Base-by-base conservation (phyloP, 148 eudicot species). In the Fagopyrum homotropicum region DNA sequence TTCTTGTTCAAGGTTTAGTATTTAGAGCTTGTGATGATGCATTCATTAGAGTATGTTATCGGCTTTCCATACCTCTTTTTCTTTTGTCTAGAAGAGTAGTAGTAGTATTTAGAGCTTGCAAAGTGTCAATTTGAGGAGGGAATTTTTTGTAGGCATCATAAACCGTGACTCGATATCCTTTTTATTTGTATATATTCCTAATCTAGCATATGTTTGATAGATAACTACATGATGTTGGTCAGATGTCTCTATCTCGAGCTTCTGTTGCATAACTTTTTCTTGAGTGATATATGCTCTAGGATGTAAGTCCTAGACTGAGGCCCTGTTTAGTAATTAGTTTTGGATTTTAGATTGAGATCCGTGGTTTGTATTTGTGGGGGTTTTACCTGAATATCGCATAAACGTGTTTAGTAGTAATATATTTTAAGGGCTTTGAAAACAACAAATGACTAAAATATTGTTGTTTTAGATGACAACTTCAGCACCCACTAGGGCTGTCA, bases 1-100 rank as follows among this genome's bases (percentile, higher is more conserved):
- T 90, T 83, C 75, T 78, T 94, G 60, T 94, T 94, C 73, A 77
- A 86, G 78, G 91, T 35, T 1, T 35, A 35, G 40, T 1, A 35
- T 35, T 35, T 35, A 35, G 87, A 30, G 64, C 71, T 10, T 66
- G 46, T 63, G 30, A 63, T 57, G 2, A 17, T 22, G 7, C 29
- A 57, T 57, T 57, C 63, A 22, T 22, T 57, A 57, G 40, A 57
- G 35, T 60, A 59, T 35, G 46, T 30, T 63, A 30, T 4, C 40
- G 26, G 26, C 26, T 22, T 22, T 22, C 26, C 26, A 22, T 22
- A 22, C 26, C 26, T 22, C 26, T 22, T 22, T 22, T 22, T 22
- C 29, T 69, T 61, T 3, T 9, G 10, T 50, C 54, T 55, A 55
- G 60, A 19, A 7, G 17, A 55, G 30, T 17, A 22, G 30, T 4